Evolutionary conservation across 371 early-diverging fungal species (phyloP).

Genomic region (Nosema muscidifuracis): DNA sequence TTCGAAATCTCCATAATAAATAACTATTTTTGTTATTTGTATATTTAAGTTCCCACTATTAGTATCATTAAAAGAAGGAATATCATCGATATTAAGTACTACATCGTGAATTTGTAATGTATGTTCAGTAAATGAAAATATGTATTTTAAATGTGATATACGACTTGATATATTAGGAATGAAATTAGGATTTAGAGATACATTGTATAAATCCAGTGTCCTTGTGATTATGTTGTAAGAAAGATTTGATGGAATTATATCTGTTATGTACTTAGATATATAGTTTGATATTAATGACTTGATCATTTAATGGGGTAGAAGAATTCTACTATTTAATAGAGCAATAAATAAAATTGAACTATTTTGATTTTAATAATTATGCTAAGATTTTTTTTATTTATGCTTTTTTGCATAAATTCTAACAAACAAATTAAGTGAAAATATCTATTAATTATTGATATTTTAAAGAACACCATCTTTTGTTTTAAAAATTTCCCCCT

Average conservation of each 20-base stretch:
- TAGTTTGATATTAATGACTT: not conserved
- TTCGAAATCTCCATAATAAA: not conserved
- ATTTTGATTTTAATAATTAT: not conserved
- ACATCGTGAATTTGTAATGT: not conserved
- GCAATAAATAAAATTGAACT: not conserved
- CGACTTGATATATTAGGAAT: not conserved
- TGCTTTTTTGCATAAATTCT: conserved; percentile 1
- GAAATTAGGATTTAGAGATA: not conserved
- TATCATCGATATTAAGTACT: not conserved
- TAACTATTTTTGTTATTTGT: not conserved
- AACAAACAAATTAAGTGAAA: not conserved
- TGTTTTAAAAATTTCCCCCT: no score
- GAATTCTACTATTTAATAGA: no score
- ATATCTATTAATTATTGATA: no score
- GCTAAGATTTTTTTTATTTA: not conserved
- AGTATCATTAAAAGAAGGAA: not conserved
- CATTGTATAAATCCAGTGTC: not conserved
- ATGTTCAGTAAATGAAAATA: not conserved
- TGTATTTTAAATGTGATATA: not conserved
- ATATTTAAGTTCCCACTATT: not conserved
- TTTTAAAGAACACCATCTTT: no score
- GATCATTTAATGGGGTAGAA: not conserved
- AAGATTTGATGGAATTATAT: not conserved
- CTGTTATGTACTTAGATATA: not conserved
- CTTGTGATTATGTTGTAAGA: not conserved